A percentile compares a stretch with the other conserved stretches of the same genome.
These are phyloP conservation scores for Pyricularia sp. DNA, from an alignment of 2,329 filamentous ascomycete species.

Conservation along the genomic window DNA sequence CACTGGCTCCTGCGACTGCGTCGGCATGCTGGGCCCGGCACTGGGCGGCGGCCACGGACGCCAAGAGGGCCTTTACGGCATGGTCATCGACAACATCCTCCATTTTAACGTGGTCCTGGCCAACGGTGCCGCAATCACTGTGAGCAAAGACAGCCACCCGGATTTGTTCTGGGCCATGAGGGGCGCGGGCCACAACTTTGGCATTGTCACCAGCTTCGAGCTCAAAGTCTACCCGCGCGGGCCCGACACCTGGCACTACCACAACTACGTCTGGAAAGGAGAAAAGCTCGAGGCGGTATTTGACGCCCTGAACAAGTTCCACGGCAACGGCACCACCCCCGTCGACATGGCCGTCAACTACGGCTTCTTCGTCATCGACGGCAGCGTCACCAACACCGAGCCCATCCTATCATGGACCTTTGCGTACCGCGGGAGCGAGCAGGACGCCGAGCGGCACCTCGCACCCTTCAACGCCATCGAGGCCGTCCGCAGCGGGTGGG, in stretches of 20 bases:
- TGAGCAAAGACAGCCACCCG: too few relatives aligned
- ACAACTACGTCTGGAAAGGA: not conserved
- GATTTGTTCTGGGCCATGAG: slow-evolving; percentile 46
- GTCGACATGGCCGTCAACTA: not conserved
- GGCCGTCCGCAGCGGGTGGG: too few relatives aligned
- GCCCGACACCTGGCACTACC: not conserved
- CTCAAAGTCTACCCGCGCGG: slow-evolving; percentile 31
- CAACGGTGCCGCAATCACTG: too few relatives aligned
- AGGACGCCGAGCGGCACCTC: not conserved
- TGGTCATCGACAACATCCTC: too few relatives aligned
- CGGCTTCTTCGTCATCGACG: not conserved
- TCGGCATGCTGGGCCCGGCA: too few relatives aligned
- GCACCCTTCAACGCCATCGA: not conserved
- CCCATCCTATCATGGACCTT: not conserved
- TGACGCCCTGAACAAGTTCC: not conserved
- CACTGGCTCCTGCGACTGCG: too few relatives aligned
- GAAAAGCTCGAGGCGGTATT: not conserved
- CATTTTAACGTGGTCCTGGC: too few relatives aligned
- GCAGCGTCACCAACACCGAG: not conserved
- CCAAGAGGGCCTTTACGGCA: too few relatives aligned
- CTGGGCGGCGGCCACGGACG: too few relatives aligned
- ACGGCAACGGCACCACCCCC: not conserved
- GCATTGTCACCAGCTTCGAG: slow-evolving; percentile 38
- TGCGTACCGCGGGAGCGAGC: not conserved
- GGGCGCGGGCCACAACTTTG: slow-evolving; percentile 49